phyloP scores from a whole-genome alignment of 495 filamentous ascomycete species.

The Pyrenopolyporus hunteri region DNA sequence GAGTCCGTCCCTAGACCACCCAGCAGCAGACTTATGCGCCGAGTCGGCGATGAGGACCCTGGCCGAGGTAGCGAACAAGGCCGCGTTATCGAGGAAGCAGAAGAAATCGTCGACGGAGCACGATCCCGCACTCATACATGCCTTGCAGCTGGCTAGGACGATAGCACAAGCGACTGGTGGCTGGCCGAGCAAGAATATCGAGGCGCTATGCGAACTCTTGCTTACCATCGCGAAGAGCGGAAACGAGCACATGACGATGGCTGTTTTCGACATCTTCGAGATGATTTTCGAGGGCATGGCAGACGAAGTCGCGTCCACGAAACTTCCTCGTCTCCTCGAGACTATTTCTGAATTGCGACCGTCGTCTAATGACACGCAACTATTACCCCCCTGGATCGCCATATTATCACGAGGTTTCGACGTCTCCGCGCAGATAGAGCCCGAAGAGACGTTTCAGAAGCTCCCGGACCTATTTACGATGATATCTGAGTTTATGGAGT shows the following conservation, averaged over 20 bases:
- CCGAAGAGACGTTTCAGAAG: constrained; percentile 87
- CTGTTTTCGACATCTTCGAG: constrained; percentile 95
- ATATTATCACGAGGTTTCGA: constrained; percentile 93
- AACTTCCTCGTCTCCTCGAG: constrained; percentile 86
- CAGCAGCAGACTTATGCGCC: constrained; percentile 93
- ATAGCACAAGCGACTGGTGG: constrained; percentile 84
- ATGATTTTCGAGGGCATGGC: constrained; percentile 91
- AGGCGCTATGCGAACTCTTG: constrained; percentile 84
- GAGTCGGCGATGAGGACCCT: constrained; percentile 82
- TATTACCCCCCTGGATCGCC: constrained; percentile 94
- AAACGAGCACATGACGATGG: constrained; percentile 94
- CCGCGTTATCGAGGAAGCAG: constrained; percentile 67
- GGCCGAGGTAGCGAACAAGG: constrained; percentile 66
- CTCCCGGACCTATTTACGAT: constrained; percentile 79
- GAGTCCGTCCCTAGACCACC: constrained; percentile 89
- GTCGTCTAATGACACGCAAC: constrained; percentile 85
- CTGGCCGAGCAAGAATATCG: constrained; percentile 97
- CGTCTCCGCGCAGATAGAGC: constrained; percentile 82
- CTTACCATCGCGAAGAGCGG: constrained; percentile 84
- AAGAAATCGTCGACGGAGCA: constrained; percentile 68
- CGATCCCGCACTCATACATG: constrained; percentile 86
- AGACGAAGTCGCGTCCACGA: constrained; percentile 81
- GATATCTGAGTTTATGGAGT: constrained; percentile 79
- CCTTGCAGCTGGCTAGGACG: constrained; percentile 87
- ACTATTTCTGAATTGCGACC: constrained; percentile 87